Percentiles rank a stretch among this genome's conserved stretches.
Evolutionary conservation across 179 eudicot genomes (phyloP).

Genomic region (Silene vulgaris): DNA sequence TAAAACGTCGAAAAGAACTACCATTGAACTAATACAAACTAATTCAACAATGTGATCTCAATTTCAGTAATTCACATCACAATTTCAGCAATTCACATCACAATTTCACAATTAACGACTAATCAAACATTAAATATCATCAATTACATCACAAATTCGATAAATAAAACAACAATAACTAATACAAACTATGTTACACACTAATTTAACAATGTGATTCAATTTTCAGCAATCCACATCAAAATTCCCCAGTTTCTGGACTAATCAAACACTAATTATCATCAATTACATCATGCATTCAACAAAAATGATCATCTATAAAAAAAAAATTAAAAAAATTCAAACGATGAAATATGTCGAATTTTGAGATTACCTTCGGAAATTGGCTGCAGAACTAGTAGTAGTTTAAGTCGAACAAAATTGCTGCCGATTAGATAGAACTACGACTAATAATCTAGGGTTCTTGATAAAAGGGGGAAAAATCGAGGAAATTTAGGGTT

Average conservation of each 20-base stretch:
- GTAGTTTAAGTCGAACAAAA: neutral
- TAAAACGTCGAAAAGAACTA: no score
- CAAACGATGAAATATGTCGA: neutral
- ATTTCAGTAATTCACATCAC: no score
- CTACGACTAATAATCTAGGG: constrained; percentile 9
- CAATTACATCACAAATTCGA: no score
- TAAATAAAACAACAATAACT: no score
- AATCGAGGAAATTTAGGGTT: constrained; percentile 10
- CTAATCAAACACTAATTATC: neutral
- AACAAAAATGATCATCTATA: neutral
- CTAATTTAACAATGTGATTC: constrained; percentile 15
- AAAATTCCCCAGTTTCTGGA: neutral
- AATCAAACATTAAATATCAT: no score
- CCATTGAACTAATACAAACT: no score
- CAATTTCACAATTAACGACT: no score
- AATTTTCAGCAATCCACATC: constrained; percentile 17
- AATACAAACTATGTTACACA: neutral
- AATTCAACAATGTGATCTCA: no score
- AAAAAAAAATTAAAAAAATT: neutral
- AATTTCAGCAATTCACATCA: no score
- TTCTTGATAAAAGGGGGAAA: neutral
- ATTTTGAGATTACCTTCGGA: neutral
- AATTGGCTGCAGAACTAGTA: neutral
- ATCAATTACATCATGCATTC: neutral
- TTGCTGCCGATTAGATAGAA: neutral